phyloP scores from a whole-genome alignment of 2,329 filamentous ascomycete genomes.

The Ceratocystis albifundus region DNA sequence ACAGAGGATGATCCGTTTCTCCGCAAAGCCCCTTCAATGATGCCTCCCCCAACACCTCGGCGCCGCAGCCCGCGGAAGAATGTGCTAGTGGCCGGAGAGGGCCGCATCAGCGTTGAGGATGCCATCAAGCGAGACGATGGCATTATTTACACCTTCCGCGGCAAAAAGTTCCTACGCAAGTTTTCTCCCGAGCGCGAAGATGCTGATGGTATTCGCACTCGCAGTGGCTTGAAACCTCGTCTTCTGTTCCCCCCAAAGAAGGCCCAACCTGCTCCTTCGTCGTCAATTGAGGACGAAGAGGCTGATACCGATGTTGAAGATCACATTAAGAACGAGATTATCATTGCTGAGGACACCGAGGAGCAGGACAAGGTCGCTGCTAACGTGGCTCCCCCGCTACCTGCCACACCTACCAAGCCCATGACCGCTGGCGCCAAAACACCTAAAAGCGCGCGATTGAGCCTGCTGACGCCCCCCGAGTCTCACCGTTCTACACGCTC shows the following conservation, averaged over 20 bases:
- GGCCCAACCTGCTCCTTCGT: slow-evolving; percentile 34
- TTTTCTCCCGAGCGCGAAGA: slow-evolving; percentile 39
- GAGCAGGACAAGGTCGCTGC: slow-evolving; percentile 24
- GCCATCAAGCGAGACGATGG: slow-evolving; percentile 57
- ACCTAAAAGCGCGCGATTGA: slow-evolving; percentile 45
- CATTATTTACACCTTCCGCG: slow-evolving; percentile 65
- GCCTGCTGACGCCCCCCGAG: slow-evolving; percentile 50
- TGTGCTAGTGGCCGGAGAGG: slow-evolving; percentile 46
- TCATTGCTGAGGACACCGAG: slow-evolving; percentile 24
- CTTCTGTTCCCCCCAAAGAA: slow-evolving; percentile 52
- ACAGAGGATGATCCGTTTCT: slow-evolving; percentile 61
- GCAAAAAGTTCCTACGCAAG: slow-evolving; percentile 66
- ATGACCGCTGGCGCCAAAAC: slow-evolving; percentile 30
- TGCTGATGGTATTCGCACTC: slow-evolving; percentile 37
- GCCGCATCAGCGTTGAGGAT: slow-evolving; percentile 49
- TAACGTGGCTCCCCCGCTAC: slow-evolving; percentile 22
- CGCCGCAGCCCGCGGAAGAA: slow-evolving; percentile 46
- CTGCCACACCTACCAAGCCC: slow-evolving; percentile 33
- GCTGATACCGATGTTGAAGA: slow-evolving; percentile 48
- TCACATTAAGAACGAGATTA: slow-evolving; percentile 30
- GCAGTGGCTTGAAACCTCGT: slow-evolving; percentile 59
- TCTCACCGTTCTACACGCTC: slow-evolving; percentile 50
- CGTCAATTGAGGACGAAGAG: slow-evolving; percentile 45
- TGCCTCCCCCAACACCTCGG: slow-evolving; percentile 28
- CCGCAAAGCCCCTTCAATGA: slow-evolving; percentile 35